Conservation (phyloP, 2,329 filamentous ascomycete species). For the Eutypa lata region DNA sequence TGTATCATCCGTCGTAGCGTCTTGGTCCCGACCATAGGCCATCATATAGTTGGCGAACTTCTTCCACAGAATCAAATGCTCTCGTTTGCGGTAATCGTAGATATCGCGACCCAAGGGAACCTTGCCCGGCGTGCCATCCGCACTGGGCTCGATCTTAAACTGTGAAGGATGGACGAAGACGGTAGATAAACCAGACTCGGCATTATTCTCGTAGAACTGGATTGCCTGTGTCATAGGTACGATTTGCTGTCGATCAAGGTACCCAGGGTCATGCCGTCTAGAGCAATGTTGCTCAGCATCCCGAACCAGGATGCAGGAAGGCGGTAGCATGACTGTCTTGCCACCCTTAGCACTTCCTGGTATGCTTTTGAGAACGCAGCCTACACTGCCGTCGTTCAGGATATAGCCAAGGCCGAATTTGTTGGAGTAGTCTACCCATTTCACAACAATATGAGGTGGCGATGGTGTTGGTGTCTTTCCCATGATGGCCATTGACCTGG, state of each 20-base stretch:
- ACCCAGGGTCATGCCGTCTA: constrained; percentile 53
- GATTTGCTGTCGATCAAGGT: constrained; percentile 57
- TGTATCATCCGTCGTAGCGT: constrained; percentile 44
- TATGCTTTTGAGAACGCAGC: constrained; percentile 62
- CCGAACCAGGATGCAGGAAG: constrained; percentile 68
- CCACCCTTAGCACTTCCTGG: constrained; percentile 46
- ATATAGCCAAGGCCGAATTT: constrained; percentile 85
- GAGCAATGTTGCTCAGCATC: constrained; percentile 70
- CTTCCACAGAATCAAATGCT: constrained; percentile 66
- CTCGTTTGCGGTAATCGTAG: constrained; percentile 63
- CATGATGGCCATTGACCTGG: constrained; percentile 60
- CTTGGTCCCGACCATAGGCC: constrained; percentile 69
- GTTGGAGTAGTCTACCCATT: constrained; percentile 88
- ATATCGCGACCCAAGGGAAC: constrained; percentile 61
- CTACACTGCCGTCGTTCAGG: constrained; percentile 76
- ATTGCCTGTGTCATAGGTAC: constrained; percentile 63
- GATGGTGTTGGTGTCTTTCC: constrained; percentile 52
- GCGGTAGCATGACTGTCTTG: constrained; percentile 55
- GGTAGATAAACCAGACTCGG: constrained; percentile 58
- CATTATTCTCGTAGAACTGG: constrained; percentile 72
- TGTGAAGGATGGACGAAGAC: constrained; percentile 63
- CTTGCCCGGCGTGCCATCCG: constrained; percentile 59
- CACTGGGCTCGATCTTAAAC: constrained; percentile 53
- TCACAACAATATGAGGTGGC: constrained; percentile 64
- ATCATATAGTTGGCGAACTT: constrained; percentile 75